A percentile compares a stretch with the other conserved stretches of the same genome.
phyloP scores from a whole-genome alignment of 169 alveolate genomes.

The Perkinsus chesapeaki region DNA sequence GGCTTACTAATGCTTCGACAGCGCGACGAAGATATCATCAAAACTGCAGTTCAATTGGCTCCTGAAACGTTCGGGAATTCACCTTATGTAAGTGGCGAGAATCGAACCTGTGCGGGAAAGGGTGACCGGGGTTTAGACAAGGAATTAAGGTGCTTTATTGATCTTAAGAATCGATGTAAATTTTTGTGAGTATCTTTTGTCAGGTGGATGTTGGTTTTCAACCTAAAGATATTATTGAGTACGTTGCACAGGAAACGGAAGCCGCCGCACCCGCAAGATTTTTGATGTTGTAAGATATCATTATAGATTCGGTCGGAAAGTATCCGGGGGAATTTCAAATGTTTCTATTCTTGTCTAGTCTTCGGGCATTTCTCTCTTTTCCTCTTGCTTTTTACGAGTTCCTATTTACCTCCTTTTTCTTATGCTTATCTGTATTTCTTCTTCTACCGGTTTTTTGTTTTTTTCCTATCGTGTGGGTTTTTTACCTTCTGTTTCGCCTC shows the following conservation, averaged over 20 bases:
- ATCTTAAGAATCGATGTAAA: too few relatives aligned
- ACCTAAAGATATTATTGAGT: not conserved
- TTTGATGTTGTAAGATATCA: not conserved
- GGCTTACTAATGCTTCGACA: not conserved
- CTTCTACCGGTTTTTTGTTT: not conserved
- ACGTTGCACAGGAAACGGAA: not conserved
- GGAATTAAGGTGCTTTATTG: too few relatives aligned
- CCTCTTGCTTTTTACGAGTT: not conserved
- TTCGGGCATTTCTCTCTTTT: too few relatives aligned
- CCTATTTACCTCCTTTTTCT: not conserved
- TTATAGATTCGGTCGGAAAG: not conserved
- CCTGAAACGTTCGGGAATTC: not conserved
- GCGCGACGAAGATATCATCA: not conserved
- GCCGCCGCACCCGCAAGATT: not conserved
- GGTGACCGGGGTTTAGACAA: not conserved
- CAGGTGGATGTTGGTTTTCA: not conserved
- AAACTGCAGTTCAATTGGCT: not conserved
- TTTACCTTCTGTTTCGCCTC: not conserved
- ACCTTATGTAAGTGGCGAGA: not conserved
- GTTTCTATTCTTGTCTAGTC: not conserved
- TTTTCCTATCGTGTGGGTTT: not conserved
- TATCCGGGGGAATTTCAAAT: not conserved
- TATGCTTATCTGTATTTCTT: too few relatives aligned
- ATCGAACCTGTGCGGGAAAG: slow-evolving; percentile 3
- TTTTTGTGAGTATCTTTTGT: too few relatives aligned